These are phyloP conservation scores for Fusarium beomiforme DNA, from an alignment of 2,329 filamentous ascomycete species.

Conservation along the genomic window DNA sequence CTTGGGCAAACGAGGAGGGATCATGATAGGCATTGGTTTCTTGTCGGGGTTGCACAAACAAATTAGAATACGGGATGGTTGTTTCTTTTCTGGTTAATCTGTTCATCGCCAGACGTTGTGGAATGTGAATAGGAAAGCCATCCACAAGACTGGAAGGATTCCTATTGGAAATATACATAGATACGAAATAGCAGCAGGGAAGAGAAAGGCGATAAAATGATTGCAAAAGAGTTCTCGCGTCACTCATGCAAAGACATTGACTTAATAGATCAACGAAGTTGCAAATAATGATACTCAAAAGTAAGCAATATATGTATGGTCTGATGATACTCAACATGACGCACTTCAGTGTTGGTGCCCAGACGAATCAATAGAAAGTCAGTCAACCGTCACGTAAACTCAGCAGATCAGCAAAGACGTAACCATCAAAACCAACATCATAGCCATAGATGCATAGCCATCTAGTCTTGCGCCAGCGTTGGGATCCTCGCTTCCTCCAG, in stretches of 20 bases:
- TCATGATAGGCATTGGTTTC: slow-evolving; percentile 43
- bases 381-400: neutral
- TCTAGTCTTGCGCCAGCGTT: slow-evolving; percentile 1
- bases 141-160: slow-evolving; percentile 13
- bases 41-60: slow-evolving; percentile 38
- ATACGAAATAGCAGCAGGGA: slow-evolving; percentile 31
- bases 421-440: neutral
- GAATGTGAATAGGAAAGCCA: slow-evolving; percentile 32
- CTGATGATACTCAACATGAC: neutral
- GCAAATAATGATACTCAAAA: no score
- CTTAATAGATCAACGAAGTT: neutral
- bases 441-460: neutral
- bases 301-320: neutral
- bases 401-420: neutral
- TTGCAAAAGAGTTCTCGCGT: neutral
- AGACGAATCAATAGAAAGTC: neutral
- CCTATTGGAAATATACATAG: slow-evolving; percentile 35
- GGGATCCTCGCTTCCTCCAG: slow-evolving; percentile 8
- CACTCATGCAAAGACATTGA: neutral
- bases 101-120: slow-evolving; percentile 36
- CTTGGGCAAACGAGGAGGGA: slow-evolving; percentile 29
- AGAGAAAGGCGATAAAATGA: slow-evolving; percentile 26
- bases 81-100: slow-evolving; percentile 43
- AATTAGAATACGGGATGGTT: slow-evolving; percentile 47
- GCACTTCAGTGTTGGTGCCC: neutral